These are phyloP conservation scores for Cercospora sp. DNA, from an alignment of 2,329 filamentous ascomycete species.

Conservation along the genomic window DNA sequence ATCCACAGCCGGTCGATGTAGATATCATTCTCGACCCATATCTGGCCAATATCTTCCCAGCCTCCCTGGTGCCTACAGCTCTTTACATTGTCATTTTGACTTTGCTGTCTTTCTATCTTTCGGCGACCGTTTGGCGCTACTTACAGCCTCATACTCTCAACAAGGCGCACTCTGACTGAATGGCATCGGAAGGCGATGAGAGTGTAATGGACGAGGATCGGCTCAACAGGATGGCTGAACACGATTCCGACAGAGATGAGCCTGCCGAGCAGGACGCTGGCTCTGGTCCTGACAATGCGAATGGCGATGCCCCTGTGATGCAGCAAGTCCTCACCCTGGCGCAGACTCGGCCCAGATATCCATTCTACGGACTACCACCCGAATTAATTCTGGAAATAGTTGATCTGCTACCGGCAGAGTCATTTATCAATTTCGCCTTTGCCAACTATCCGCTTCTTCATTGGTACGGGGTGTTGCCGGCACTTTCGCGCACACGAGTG, in stretches of 20 bases:
- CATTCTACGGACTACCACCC: constrained; percentile 47
- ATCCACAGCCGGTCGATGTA: constrained; percentile 70
- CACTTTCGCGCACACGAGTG: constrained; percentile 36
- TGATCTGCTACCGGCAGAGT: constrained; percentile 42
- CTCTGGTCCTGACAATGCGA: not conserved
- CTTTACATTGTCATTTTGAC: constrained; percentile 67
- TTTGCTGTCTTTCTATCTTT: constrained; percentile 53
- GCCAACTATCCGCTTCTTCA: constrained; percentile 49
- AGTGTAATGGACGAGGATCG: not conserved
- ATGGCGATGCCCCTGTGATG: not conserved
- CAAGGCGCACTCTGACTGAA: constrained; percentile 34
- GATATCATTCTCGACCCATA: constrained; percentile 88
- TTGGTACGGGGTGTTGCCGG: constrained; percentile 41
- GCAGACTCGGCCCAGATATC: constrained; percentile 29
- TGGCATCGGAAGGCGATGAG: not conserved
- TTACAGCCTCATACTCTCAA: constrained; percentile 23
- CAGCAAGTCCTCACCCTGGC: constrained; percentile 10
- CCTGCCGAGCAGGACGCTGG: not conserved
- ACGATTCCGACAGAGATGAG: not conserved
- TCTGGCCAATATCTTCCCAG: constrained; percentile 74
- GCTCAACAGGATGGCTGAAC: not conserved
- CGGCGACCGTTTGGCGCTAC: constrained; percentile 45
- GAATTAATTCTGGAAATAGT: constrained; percentile 52
- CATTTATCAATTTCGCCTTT: constrained; percentile 50
- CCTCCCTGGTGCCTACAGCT: constrained; percentile 71